These are phyloP conservation scores for Mycena kentingensis DNA, from an alignment of 768 basidiomycete genomes.

Conservation along the genomic window DNA sequence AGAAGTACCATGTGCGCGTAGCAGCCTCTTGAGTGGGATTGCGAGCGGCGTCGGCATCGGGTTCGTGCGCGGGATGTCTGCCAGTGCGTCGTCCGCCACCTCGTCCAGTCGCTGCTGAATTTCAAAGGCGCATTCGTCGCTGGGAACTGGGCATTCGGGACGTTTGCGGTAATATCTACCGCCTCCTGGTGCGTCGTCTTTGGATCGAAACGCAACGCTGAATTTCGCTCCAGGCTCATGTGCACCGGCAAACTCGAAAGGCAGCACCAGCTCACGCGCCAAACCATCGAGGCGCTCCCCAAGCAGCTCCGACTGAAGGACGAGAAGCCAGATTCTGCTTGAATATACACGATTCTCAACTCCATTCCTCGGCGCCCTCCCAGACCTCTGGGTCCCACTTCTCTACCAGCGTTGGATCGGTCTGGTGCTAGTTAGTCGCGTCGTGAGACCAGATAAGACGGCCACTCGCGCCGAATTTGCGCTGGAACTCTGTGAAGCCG, in stretches of 20 bases:
- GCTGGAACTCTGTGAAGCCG: constrained; percentile 74
- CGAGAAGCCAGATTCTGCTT: constrained; percentile 6
- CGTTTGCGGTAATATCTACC: constrained; percentile 66
- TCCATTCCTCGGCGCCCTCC: constrained; percentile 44
- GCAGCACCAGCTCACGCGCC: constrained; percentile 16
- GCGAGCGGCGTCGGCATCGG: constrained; percentile 80
- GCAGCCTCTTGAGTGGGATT: constrained; percentile 74
- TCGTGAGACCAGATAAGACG: background rate
- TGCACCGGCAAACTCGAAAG: constrained; percentile 2
- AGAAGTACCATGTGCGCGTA: constrained; percentile 77
- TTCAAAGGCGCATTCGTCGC: constrained; percentile 62
- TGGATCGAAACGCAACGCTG: background rate
- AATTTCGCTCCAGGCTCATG: constrained; percentile 3
- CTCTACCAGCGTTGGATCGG: constrained; percentile 72
- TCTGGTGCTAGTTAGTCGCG: constrained; percentile 34
- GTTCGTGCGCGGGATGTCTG: constrained; percentile 65
- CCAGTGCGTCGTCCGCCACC: constrained; percentile 46
- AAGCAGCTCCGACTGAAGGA: constrained; percentile 21
- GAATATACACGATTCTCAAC: constrained; percentile 19
- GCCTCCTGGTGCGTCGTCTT: constrained; percentile 64
- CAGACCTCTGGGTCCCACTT: constrained; percentile 74
- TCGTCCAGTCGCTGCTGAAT: background rate
- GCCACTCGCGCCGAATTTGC: constrained; percentile 61
- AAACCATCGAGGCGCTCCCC: constrained; percentile 13
- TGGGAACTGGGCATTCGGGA: constrained; percentile 78